Evolutionary conservation across 192 early-diverging fungal genomes (phyloP).

Genomic region (Cetraspora pellucida): DNA sequence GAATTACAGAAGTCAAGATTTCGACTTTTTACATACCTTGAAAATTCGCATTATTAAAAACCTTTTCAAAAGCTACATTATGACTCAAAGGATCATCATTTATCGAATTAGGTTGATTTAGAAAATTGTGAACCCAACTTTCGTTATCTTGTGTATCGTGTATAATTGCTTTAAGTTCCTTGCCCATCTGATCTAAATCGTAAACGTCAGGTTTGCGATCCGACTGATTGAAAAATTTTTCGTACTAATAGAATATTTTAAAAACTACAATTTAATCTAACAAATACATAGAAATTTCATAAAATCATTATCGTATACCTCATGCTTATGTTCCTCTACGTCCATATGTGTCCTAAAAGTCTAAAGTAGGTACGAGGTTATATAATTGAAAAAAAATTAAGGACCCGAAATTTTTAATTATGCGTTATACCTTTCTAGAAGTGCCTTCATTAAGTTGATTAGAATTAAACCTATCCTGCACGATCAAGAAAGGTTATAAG

Average conservation of each 20-base stretch:
- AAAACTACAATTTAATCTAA: neutral
- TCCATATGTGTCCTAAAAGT: conserved; percentile 19
- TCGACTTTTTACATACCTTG: neutral
- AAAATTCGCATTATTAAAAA: conserved; percentile 35
- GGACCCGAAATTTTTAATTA: neutral
- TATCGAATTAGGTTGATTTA: conserved; percentile 40
- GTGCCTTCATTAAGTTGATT: conserved; percentile 26
- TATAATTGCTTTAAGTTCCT: conserved; percentile 66
- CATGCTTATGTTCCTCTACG: neutral
- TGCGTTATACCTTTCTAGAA: conserved; percentile 21
- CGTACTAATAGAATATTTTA: conserved; percentile 39
- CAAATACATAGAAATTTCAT: neutral
- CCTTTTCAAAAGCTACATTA: conserved; percentile 46
- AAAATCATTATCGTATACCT: conserved; percentile 6
- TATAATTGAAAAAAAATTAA: neutral
- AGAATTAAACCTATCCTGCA: conserved; percentile 4
- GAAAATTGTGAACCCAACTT: conserved; percentile 77
- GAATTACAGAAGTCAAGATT: neutral
- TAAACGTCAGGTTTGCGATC: conserved; percentile 48
- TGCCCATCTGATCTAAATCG: conserved; percentile 70
- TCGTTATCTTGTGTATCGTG: conserved; percentile 26
- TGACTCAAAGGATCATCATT: conserved; percentile 40
- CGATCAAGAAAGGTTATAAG: neutral
- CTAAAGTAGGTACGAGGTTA: neutral
- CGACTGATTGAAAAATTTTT: conserved; percentile 56